phyloP scores from a whole-genome alignment of 1,139 yeast genomes.

The Entelexis sorbosivorans region DNA sequence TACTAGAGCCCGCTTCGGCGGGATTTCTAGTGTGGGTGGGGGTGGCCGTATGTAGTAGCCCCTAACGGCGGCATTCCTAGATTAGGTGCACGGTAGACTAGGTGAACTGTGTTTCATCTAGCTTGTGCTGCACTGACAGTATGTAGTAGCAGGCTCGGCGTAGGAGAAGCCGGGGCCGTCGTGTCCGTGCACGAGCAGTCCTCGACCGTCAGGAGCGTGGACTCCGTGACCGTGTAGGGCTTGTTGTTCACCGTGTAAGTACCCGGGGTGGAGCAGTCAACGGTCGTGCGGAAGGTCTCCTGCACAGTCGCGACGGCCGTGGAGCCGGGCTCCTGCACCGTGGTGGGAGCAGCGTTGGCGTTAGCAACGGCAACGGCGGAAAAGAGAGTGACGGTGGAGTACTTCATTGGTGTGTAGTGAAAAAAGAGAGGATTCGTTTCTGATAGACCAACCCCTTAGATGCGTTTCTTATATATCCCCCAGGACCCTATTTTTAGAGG shows the following conservation, averaged over 20 bases:
- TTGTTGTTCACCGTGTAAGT: slow-evolving; percentile 26
- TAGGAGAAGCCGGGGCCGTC: not conserved
- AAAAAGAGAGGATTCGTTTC: slow-evolving; percentile 4
- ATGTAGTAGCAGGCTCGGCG: no score
- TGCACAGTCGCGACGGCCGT: slow-evolving; percentile 5
- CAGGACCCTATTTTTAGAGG: slow-evolving; percentile 2
- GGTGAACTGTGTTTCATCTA: no score
- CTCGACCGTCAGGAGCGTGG: slow-evolving; percentile 4
- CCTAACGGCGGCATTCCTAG: no score
- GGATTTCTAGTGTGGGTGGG: no score
- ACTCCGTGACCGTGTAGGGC: slow-evolving; percentile 23
- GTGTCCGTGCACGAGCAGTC: slow-evolving; percentile 11
- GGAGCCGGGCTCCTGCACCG: not conserved
- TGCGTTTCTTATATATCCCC: not conserved
- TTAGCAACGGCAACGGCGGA: not conserved
- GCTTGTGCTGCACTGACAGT: no score
- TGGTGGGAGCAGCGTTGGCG: not conserved
- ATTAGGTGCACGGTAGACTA: no score
- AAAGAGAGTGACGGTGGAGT: slow-evolving; percentile 3
- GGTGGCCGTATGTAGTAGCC: no score
- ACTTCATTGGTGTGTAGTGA: not conserved
- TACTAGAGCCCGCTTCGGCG: no score
- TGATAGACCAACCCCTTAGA: not conserved
- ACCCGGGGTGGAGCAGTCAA: slow-evolving; percentile 31
- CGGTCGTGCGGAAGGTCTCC: slow-evolving; percentile 12